phyloP scores from a whole-genome alignment of 306 rosid species.

The Sicyos baderoa region DNA sequence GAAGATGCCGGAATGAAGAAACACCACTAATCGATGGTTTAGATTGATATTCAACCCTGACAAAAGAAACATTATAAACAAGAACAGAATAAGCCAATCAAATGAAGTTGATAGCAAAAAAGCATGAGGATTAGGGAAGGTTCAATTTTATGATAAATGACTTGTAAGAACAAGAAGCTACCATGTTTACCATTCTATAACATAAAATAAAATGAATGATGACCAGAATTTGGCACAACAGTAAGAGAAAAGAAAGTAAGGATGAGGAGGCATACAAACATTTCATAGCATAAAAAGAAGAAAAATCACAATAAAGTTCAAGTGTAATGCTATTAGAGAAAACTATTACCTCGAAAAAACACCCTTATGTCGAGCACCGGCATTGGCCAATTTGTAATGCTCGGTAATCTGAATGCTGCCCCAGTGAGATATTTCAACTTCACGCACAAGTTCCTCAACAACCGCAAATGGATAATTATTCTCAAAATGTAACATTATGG shows the following conservation, averaged over 20 bases:
- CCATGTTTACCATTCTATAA: neutral
- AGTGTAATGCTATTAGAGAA: slow-evolving; percentile 13
- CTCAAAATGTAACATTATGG: slow-evolving; percentile 83
- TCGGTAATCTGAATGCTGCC: slow-evolving; percentile 82
- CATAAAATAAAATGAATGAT: neutral
- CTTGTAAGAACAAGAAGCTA: neutral
- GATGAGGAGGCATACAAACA: slow-evolving; percentile 10
- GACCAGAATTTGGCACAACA: neutral
- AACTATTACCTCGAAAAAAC: slow-evolving; percentile 74
- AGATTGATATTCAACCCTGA: slow-evolving; percentile 89
- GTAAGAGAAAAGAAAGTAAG: neutral
- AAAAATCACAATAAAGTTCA: neutral
- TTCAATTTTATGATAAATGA: neutral
- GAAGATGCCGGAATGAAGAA: slow-evolving; percentile 73
- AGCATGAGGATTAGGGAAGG: neutral
- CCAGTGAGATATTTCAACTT: slow-evolving; percentile 98
- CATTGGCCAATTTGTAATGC: slow-evolving; percentile 63
- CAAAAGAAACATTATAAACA: slow-evolving; percentile 25
- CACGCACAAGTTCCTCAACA: slow-evolving; percentile 96
- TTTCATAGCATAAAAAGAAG: slow-evolving; percentile 3
- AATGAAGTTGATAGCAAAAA: slow-evolving; percentile 7
- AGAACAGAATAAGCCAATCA: neutral
- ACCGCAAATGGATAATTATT: slow-evolving; percentile 80
- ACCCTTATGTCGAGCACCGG: slow-evolving; percentile 92
- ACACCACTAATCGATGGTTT: slow-evolving; percentile 47